Conservation (phyloP, 2,329 filamentous ascomycete genomes). For the Curvularia lunata region DNA sequence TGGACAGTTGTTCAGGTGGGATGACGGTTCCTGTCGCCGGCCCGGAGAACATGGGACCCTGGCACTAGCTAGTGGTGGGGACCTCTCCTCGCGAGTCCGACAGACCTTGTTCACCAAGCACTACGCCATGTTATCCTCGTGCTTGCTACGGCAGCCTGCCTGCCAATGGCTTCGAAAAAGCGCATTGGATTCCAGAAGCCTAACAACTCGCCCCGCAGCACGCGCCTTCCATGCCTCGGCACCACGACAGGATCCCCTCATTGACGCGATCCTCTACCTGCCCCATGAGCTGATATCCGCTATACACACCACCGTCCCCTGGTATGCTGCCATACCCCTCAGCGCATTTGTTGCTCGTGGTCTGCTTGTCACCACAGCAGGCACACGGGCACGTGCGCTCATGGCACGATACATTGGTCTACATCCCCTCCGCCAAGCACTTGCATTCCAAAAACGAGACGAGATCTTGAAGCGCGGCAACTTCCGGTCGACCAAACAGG, state of each 20-base stretch:
- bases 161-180: slow-evolving; percentile 34
- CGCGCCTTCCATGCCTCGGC: slow-evolving; percentile 61
- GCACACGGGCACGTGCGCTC: slow-evolving; percentile 52
- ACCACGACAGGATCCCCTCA: slow-evolving; percentile 44
- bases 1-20: slow-evolving; percentile 33
- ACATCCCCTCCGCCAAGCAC: slow-evolving; percentile 49
- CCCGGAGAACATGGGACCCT: slow-evolving; percentile 26
- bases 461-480: slow-evolving; percentile 28
- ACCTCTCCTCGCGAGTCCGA: slow-evolving; percentile 28
- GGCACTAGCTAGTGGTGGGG: slow-evolving; percentile 17
- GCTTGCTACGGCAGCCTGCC: slow-evolving; percentile 29
- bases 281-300: slow-evolving; percentile 56
- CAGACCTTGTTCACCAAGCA: slow-evolving; percentile 9
- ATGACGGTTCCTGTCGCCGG: slow-evolving; percentile 34
- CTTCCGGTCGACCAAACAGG: slow-evolving; percentile 31
- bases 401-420: slow-evolving; percentile 53
- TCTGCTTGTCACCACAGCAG: slow-evolving; percentile 54
- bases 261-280: slow-evolving; percentile 53
- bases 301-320: slow-evolving; percentile 62
- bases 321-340: slow-evolving; percentile 62
- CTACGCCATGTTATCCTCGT: slow-evolving; percentile 32
- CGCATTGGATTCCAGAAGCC: slow-evolving; percentile 6
- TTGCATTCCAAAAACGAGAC: slow-evolving; percentile 33
- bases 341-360: slow-evolving; percentile 60
- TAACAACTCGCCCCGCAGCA: slow-evolving; percentile 9